These are phyloP conservation scores for Blastobotrys ciferrii DNA, from an alignment of 1,139 yeast species.

Conservation along the genomic window DNA sequence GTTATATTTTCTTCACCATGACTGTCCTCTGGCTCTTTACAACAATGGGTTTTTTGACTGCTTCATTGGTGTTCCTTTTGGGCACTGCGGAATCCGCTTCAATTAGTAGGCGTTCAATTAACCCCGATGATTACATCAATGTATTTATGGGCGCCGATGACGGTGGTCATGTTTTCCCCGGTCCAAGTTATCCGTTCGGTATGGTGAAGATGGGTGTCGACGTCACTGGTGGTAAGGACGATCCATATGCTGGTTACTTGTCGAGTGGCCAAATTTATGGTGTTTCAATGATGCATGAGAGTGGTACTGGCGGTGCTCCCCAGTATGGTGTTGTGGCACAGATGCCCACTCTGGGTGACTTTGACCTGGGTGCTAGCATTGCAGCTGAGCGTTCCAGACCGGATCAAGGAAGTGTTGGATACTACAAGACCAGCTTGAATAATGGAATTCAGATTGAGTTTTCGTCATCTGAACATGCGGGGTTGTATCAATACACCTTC, in stretches of 20 bases:
- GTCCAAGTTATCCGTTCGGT: conserved; percentile 41
- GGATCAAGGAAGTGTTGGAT: not conserved
- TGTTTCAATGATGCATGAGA: conserved; percentile 43
- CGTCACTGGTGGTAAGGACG: conserved; percentile 35
- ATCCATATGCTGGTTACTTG: conserved; percentile 36
- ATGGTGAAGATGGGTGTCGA: conserved; percentile 44
- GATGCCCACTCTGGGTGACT: not conserved
- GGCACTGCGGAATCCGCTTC: not conserved
- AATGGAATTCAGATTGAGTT: not conserved
- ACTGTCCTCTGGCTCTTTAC: not conserved
- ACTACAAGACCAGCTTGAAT: not conserved
- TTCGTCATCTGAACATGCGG: not conserved
- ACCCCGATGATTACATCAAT: conserved; percentile 10
- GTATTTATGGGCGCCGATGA: conserved; percentile 34
- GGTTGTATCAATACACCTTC: not conserved
- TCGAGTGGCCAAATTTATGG: conserved; percentile 30
- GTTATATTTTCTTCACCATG: too few species aligned
- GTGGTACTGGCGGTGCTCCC: conserved; percentile 44
- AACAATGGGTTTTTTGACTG: not conserved
- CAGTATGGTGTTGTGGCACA: not conserved
- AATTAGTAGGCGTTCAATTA: not conserved
- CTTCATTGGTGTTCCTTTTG: not conserved
- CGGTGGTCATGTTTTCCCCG: conserved; percentile 44
- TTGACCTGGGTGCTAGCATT: not conserved
- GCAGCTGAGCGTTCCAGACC: not conserved